These are phyloP conservation scores for Eremochloa ophiuroides DNA, from an alignment of 176 grass and related monocot genomes.

Conservation along the genomic window DNA sequence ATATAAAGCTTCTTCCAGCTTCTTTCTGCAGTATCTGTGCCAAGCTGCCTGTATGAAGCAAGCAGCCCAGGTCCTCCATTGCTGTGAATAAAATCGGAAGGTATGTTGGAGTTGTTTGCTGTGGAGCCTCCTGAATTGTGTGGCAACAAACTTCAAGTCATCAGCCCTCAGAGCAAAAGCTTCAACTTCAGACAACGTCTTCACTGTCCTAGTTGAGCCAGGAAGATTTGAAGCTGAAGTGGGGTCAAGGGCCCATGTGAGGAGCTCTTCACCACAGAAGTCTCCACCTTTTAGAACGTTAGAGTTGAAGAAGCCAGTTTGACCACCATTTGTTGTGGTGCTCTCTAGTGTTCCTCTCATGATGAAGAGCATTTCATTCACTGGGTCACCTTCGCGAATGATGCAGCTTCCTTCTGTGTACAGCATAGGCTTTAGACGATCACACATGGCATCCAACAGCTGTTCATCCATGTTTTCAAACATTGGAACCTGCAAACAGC, in stretches of 20 bases:
- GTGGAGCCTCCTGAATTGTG: constrained; percentile 82
- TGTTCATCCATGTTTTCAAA: constrained; percentile 97
- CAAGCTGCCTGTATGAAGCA: constrained; percentile 97
- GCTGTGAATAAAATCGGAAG: constrained; percentile 84
- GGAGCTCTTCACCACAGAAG: constrained; percentile 92
- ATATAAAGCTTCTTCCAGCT: constrained; percentile 64
- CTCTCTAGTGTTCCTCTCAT: constrained; percentile 87
- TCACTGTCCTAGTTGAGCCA: constrained; percentile 85
- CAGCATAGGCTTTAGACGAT: constrained; percentile 75
- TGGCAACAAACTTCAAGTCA: constrained; percentile 87
- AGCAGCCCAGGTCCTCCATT: constrained; percentile 94
- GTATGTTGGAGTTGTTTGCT: constrained; percentile 83
- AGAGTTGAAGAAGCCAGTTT: constrained; percentile 84
- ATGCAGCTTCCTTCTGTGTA: constrained; percentile 86
- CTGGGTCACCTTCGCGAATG: constrained; percentile 78
- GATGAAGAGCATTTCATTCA: constrained; percentile 94
- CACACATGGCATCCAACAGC: constrained; percentile 86
- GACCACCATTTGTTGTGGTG: constrained; percentile 84
- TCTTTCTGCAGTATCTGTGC: constrained; percentile 82
- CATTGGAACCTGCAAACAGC: constrained; percentile 67
- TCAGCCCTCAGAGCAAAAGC: constrained; percentile 81
- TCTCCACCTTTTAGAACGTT: constrained; percentile 77
- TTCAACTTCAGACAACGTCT: constrained; percentile 82
- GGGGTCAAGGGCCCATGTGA: constrained; percentile 94
- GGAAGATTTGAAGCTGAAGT: constrained; percentile 58